A percentile compares a stretch with the other conserved stretches of the same genome.
Conservation (phyloP, 768 basidiomycete species). For the Hericium coralloides region DNA sequence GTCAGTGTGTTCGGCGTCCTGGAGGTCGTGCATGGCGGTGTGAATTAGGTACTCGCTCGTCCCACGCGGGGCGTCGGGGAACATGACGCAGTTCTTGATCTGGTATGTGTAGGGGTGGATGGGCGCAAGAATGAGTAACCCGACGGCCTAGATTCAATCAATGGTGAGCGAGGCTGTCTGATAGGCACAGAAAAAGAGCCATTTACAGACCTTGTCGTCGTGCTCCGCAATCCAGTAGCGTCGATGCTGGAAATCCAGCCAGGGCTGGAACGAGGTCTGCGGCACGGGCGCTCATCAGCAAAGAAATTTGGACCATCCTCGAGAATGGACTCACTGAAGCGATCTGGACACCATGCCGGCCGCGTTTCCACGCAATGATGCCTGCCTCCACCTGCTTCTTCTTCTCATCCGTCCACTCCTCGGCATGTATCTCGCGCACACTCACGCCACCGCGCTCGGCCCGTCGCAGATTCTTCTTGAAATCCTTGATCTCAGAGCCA, state of each 20-base stretch:
- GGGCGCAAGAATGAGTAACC: constrained; percentile 42
- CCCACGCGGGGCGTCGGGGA: constrained; percentile 45
- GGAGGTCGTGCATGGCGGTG: constrained; percentile 33
- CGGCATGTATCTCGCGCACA: constrained; percentile 35
- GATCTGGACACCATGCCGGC: constrained; percentile 49
- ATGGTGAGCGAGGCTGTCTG: too few species aligned
- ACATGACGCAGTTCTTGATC: constrained; percentile 50
- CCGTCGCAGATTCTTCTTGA: constrained; percentile 52
- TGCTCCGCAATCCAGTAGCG: constrained; percentile 47
- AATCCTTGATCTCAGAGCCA: constrained; percentile 37
- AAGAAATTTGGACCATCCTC: background rate
- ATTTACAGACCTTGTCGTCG: constrained; percentile 4
- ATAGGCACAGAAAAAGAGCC: too few species aligned
- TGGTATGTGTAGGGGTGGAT: constrained; percentile 36
- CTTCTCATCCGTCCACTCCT: constrained; percentile 35
- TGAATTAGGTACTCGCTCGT: constrained; percentile 45
- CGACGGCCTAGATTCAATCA: constrained; percentile 22
- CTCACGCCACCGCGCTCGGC: constrained; percentile 47
- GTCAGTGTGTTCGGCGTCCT: background rate
- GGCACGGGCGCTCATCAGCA: background rate
- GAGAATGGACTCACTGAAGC: constrained; percentile 6
- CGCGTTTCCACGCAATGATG: constrained; percentile 46
- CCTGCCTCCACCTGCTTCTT: constrained; percentile 40
- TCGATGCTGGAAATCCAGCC: constrained; percentile 45
- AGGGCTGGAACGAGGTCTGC: constrained; percentile 40